Percentiles rank a stretch among this genome's conserved stretches.
These are phyloP conservation scores for Didymosphaeria variabile DNA, from an alignment of 2,329 filamentous ascomycete species.

Conservation along the genomic window DNA sequence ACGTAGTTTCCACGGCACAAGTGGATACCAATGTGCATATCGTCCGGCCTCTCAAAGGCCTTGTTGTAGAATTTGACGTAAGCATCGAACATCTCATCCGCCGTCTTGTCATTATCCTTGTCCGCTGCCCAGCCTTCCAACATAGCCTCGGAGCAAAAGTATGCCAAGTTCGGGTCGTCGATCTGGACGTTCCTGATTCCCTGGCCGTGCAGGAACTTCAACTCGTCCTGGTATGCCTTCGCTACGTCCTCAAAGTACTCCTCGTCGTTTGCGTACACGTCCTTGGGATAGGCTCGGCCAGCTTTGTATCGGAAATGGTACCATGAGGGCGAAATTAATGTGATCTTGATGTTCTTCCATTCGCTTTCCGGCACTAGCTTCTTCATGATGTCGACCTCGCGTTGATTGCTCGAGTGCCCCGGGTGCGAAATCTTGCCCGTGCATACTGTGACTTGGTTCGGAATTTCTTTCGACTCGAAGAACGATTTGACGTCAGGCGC, in stretches of 20 bases:
- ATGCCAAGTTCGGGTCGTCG: slow-evolving; percentile 59
- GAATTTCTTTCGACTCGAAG: slow-evolving; percentile 63
- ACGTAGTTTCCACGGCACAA: slow-evolving; percentile 68
- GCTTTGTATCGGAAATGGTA: slow-evolving; percentile 73
- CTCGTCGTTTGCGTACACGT: slow-evolving; percentile 56
- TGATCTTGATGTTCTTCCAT: slow-evolving; percentile 73
- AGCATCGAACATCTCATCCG: slow-evolving; percentile 75
- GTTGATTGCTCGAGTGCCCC: slow-evolving; percentile 63
- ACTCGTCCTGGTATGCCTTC: slow-evolving; percentile 57
- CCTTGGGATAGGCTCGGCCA: slow-evolving; percentile 56
- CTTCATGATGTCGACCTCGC: slow-evolving; percentile 69
- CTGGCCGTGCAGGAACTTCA: slow-evolving; percentile 56
- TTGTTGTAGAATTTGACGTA: slow-evolving; percentile 83
- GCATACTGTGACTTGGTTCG: slow-evolving; percentile 65
- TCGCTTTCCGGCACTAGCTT: slow-evolving; percentile 66
- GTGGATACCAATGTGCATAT: slow-evolving; percentile 81
- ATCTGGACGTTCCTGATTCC: slow-evolving; percentile 60
- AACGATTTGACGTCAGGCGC: slow-evolving; percentile 71
- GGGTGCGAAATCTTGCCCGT: slow-evolving; percentile 66
- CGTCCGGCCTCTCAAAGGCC: slow-evolving; percentile 68
- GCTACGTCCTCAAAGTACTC: slow-evolving; percentile 60
- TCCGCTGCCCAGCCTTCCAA: slow-evolving; percentile 62
- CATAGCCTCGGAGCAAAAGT: slow-evolving; percentile 51
- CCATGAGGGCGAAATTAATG: slow-evolving; percentile 72
- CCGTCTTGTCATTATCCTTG: slow-evolving; percentile 70